A percentile compares a stretch with the other conserved stretches of the same genome.
These are phyloP conservation scores for Arthrobotrys musiformis DNA, from an alignment of 2,329 filamentous ascomycete species.

Conservation along the genomic window DNA sequence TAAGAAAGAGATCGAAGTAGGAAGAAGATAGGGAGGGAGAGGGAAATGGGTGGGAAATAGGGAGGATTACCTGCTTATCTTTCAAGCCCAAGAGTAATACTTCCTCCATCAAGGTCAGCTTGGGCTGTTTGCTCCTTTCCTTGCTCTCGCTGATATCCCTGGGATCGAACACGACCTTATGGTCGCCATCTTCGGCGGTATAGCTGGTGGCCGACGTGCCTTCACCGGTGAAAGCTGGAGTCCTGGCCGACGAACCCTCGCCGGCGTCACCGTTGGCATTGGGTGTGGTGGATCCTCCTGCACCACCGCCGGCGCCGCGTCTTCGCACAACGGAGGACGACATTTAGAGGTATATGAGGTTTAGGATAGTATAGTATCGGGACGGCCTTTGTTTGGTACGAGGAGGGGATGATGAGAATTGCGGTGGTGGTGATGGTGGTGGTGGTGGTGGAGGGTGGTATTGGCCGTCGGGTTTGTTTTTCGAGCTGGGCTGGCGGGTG, in stretches of 20 bases:
- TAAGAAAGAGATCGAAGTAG: neutral
- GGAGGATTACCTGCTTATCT: slow-evolving; percentile 85
- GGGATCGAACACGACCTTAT: slow-evolving; percentile 79
- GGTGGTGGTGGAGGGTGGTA: neutral
- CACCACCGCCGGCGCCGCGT: slow-evolving; percentile 73
- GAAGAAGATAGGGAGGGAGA: neutral
- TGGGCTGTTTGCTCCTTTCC: slow-evolving; percentile 96
- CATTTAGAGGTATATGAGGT: slow-evolving; percentile 54
- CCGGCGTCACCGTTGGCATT: slow-evolving; percentile 74
- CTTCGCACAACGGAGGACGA: slow-evolving; percentile 50
- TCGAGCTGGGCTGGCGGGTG: slow-evolving; percentile 2
- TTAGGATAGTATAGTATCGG: slow-evolving; percentile 27
- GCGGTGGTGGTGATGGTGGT: neutral
- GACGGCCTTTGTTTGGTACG: neutral
- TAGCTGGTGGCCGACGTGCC: slow-evolving; percentile 73
- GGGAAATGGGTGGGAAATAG: too few species aligned
- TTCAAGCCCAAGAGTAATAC: slow-evolving; percentile 93
- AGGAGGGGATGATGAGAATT: neutral
- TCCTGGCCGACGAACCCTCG: slow-evolving; percentile 70
- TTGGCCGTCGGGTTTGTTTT: neutral
- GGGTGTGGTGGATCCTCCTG: slow-evolving; percentile 72
- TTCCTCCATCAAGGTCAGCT: slow-evolving; percentile 98
- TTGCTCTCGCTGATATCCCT: slow-evolving; percentile 96
- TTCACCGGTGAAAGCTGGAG: slow-evolving; percentile 74
- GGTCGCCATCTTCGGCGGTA: slow-evolving; percentile 81